Percentiles rank a stretch among this genome's conserved stretches.
phyloP scores from a whole-genome alignment of 805 yeast species.

The Saccharomycopsis javanensis region DNA sequence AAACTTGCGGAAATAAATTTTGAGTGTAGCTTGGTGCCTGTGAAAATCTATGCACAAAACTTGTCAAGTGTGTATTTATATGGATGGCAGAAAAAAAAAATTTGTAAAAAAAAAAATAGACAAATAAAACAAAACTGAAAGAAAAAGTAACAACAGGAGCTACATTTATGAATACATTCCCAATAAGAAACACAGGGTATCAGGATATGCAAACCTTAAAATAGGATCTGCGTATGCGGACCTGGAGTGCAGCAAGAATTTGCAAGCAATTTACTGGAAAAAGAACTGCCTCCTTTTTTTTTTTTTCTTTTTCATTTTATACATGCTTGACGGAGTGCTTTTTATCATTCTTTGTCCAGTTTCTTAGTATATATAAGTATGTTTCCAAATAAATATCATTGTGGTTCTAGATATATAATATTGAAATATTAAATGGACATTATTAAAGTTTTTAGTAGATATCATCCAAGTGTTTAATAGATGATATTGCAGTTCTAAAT shows the following conservation, averaged over 20 bases:
- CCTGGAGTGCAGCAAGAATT: not conserved
- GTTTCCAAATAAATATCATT: too few relatives aligned
- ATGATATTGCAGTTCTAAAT: too few relatives aligned
- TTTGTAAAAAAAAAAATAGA: not conserved
- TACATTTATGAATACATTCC: not conserved
- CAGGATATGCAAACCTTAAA: not conserved
- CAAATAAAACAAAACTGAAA: too few relatives aligned
- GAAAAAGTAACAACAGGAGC: not conserved
- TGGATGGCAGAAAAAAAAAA: too few relatives aligned
- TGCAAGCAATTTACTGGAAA: slow-evolving; percentile 2
- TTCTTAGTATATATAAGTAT: too few relatives aligned
- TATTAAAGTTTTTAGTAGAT: too few relatives aligned
- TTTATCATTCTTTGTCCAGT: too few relatives aligned
- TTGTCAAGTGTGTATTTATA: not conserved
- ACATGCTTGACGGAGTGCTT: too few relatives aligned
- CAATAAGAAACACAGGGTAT: slow-evolving; percentile 3
- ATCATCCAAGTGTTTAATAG: too few relatives aligned
- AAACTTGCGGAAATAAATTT: not conserved
- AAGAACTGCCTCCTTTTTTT: slow-evolving; percentile 3
- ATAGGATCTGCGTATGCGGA: not conserved
- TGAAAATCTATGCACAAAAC: not conserved
- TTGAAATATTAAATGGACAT: too few relatives aligned
- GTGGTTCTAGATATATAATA: too few relatives aligned
- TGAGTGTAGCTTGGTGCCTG: not conserved
- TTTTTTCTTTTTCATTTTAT: too few relatives aligned